Base-by-base conservation (phyloP, 352 stramenopile genomes). In the Globisporangium emineosum region DNA sequence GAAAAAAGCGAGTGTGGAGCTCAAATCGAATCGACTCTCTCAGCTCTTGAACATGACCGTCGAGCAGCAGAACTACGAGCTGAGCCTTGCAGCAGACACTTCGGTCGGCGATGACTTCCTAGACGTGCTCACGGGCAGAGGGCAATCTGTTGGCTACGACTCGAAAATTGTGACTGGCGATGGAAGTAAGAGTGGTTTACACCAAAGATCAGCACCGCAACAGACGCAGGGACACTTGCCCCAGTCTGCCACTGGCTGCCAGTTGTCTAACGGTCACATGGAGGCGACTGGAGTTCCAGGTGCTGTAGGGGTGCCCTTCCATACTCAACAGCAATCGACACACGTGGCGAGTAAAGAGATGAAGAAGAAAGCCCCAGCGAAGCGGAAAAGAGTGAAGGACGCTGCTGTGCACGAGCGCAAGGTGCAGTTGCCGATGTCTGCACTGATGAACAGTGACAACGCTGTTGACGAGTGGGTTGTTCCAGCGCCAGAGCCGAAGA, bases 61-160 rank as follows among this genome's bases (percentile, higher is more conserved):
- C 13, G 53, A 60, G 10, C 19, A 66, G 21, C 30, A 66, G 61
- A 57, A 51, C 35, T 21, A 61, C 7, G 53, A 27, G 43, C 43
- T 62, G 42, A 67, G 13, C 3, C 9, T 32, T 4, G 43, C 62
- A 27, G 62, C n/a, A 8, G 15, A 57, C 2, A 40, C 62, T 1
- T 13, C 35, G 8, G 40, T 62, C 21, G 51, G 21, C 27, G 42
- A 47, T 15, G 62, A 58, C 12, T 67, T 62, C 12, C 54, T 62
- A 15, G 8, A 47, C 7, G 32, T n/a, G 35, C 32, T 67, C 50
- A 13, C 19, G 35, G 35, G 35, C 35, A 42, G 13, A 19, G 5
- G 3, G 40, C 19, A 23, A 30, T n/a, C 43, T 25, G 27, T 32
- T 27, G 15, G 12, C 23, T 32, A 25, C 5, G 37, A 6, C 21